Evolutionary conservation across 768 basidiomycete species (phyloP), one percentile per base, ranked within the genome.

Genomic region (Cyclocybe cylindracea): DNA sequence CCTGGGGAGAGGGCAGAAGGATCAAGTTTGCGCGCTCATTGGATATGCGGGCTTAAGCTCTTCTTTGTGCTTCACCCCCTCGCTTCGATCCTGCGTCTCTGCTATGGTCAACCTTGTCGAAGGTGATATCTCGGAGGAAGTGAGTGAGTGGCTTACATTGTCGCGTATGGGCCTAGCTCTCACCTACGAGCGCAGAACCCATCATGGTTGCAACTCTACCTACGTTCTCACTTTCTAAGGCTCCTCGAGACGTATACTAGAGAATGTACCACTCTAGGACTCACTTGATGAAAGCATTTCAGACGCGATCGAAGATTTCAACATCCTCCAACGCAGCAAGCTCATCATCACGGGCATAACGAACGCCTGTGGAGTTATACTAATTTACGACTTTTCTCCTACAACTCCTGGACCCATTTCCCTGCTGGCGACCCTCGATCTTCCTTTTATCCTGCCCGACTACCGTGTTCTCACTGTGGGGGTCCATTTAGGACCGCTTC

Each of bases 401-500:
- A 14, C 37, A 29, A 16, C 11, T 2, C 44, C 29, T n/a, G 13
- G 33, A 14, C 42, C 31, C 1, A 35, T 42, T 5, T 38, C 11
- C 7, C 50, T 51, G 16, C n/a, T 39, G 11, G 46, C 50, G 7
- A 43, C 16, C 0, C 50, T 56, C n/a, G 50, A 40, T 7, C 49
- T 56, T 6, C 54, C 54, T 0, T 14, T 38, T 1, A 16, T 51
- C 13, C 36, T 7, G 13, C 13, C 19, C 5, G 6, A 13, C 8
- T 39, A 39, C 16, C 35, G 37, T 8, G 14, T 51, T 1, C 8
- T 10, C 6, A 36, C 33, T 4, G 9, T 55, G 0, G 24, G 11
- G 10, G 19, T 47, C 8, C 49, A 56, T 31, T 51, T 46, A 9
- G 50, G 40, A 4, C 54, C 54, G 7, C 34, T 48, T 36, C 46